A percentile compares a stretch with the other conserved stretches of the same genome.
phyloP scores from a whole-genome alignment of 2,329 filamentous ascomycete genomes.

The Ophiocordyceps camponoti-saundersi region DNA sequence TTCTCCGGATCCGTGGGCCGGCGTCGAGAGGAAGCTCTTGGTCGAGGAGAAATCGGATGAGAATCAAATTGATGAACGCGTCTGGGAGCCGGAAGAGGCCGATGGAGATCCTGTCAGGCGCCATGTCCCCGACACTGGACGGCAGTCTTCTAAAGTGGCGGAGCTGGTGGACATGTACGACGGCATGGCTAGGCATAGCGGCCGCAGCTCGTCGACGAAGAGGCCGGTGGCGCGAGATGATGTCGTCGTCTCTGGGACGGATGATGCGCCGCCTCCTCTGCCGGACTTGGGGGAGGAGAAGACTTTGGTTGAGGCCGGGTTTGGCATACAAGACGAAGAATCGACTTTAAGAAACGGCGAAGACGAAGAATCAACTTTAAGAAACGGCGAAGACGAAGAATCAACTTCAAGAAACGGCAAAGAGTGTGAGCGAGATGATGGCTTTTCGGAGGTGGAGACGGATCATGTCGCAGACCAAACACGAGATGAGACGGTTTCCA shows the following conservation, averaged over 20 bases:
- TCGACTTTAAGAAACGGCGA: too few relatives aligned
- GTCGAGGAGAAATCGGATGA: not conserved
- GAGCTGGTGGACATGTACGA: slow-evolving; percentile 34
- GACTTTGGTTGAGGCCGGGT: too few relatives aligned
- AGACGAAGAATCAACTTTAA: too few relatives aligned
- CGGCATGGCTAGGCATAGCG: slow-evolving; percentile 14
- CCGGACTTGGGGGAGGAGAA: too few relatives aligned
- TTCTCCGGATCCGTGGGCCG: slow-evolving; percentile 12
- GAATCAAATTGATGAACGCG: not conserved
- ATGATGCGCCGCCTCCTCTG: too few relatives aligned
- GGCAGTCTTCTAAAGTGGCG: slow-evolving; percentile 24
- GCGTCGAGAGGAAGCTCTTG: not conserved
- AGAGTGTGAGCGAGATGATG: not conserved
- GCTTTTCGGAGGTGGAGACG: too few relatives aligned
- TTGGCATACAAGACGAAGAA: too few relatives aligned
- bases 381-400: not conserved
- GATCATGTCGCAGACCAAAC: not conserved
- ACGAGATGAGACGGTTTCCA: not conserved
- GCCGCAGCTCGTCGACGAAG: too few relatives aligned
- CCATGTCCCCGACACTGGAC: slow-evolving; percentile 1
- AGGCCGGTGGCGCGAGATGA: too few relatives aligned
- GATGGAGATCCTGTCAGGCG: not conserved
- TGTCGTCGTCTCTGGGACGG: too few relatives aligned
- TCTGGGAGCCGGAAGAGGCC: not conserved
- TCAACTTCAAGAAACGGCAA: not conserved